Evolutionary conservation across 2,329 filamentous ascomycete species (phyloP), one percentile per base, ranked within the genome.

Genomic region (Drechmeria coniospora): DNA sequence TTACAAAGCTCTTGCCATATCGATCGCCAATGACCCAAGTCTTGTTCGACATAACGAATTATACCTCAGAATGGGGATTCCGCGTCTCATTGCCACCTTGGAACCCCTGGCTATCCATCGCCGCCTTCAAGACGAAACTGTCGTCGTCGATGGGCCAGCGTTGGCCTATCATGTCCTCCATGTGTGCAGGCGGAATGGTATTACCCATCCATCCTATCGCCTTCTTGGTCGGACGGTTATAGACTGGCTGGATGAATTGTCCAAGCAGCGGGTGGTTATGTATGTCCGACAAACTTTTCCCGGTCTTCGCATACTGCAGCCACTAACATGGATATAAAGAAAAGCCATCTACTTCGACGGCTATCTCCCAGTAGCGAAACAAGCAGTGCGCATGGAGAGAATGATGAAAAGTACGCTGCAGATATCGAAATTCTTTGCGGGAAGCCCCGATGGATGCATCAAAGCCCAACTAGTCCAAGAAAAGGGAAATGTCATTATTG

Each of bases 331-430:
- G 13, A 16, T 15, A 1, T 2, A 12, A 23, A 48, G 47, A 25
- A 56, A 68, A 32, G 70, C 64, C 25, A 79, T 94, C 29, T 84
- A 78, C 47, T 94, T 95, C 42, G 87, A 95, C 49, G 84, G 84
- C 10, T 75, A 71, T 31, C 61, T 95, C 1, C 87, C 87, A 1
- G 32, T 47, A 0, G 50, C 59, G 4, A 93, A 93, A 46, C 61
- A 64, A 19, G 47, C 54, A 0, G 68, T 72, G 6, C 68, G 83
- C 4, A 53, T 74, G 27, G 50, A 63, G 8, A 65, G 83, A 19
- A 58, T 79, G 20, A 56, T 70, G 27, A 62, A 58, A 13, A 68
- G 61, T 14, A 68, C 77, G 6, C 52, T 55, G 4, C 61, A 68
- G 14, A 53, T 86, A 21, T 49, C 52, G 3, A 58, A 66, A 25